These are phyloP conservation scores for Trichophaea hybrida DNA, from an alignment of 2,329 filamentous ascomycete species.

Conservation along the genomic window DNA sequence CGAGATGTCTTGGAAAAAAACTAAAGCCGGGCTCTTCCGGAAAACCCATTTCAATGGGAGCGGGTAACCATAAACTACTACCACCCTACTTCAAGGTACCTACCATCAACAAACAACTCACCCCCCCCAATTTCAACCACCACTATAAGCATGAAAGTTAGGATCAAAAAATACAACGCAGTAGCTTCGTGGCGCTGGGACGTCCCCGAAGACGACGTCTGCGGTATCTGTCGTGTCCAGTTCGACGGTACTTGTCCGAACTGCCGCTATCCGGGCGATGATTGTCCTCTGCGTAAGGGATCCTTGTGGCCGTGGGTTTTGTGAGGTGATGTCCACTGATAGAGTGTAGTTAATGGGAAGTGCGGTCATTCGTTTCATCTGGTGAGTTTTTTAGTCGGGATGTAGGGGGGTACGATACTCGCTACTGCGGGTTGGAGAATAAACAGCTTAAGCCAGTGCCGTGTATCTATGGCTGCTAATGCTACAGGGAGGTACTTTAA, in stretches of 20 bases:
- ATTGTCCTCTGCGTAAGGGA: slow-evolving; percentile 70
- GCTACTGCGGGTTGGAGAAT: no score
- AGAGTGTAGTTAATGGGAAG: slow-evolving; percentile 65
- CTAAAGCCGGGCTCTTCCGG: no score
- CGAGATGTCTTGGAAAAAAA: no score
- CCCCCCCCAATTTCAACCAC: not conserved
- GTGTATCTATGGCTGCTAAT: no score
- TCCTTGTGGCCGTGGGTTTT: not conserved
- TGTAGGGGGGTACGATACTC: slow-evolving; percentile 5
- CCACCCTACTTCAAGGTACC: not conserved
- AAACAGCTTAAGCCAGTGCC: no score
- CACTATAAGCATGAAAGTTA: slow-evolving; percentile 65
- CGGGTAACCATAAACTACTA: not conserved
- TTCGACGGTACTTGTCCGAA: slow-evolving; percentile 97
- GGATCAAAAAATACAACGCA: slow-evolving; percentile 80
- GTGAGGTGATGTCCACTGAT: slow-evolving; percentile 6
- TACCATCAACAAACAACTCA: not conserved
- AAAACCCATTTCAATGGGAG: no score
- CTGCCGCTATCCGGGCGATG: slow-evolving; percentile 94
- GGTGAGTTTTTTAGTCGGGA: slow-evolving; percentile 37
- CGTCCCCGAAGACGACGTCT: slow-evolving; percentile 92
- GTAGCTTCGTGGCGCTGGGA: slow-evolving; percentile 98
- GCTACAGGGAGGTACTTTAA: no score
- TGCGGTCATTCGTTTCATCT: slow-evolving; percentile 98
- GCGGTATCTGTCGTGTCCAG: slow-evolving; percentile 93